phyloP scores from a whole-genome alignment of 352 stramenopile genomes.

The Salisapilia sapeloensis region DNA sequence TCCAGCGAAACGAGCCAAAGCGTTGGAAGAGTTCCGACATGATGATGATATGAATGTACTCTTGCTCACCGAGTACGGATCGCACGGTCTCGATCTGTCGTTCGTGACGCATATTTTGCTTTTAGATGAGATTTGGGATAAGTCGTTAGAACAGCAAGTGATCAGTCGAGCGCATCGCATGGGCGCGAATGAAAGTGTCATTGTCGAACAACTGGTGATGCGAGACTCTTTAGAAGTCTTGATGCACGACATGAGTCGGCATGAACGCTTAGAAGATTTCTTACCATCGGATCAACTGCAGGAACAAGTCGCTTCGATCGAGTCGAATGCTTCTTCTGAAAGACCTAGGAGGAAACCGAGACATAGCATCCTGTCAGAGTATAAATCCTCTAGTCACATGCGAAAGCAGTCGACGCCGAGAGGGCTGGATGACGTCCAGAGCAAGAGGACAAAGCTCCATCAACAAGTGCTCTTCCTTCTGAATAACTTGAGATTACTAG shows the following conservation, averaged over 20 bases:
- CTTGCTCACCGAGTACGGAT: conserved; percentile 88
- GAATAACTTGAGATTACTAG: conserved; percentile 23
- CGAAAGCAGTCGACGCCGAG: conserved; percentile 7
- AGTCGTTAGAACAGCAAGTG: conserved; percentile 90
- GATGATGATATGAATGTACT: conserved; percentile 79
- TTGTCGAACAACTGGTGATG: conserved; percentile 88
- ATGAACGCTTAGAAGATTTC: conserved; percentile 1
- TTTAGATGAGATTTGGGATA: conserved; percentile 94
- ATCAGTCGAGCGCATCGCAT: conserved; percentile 93
- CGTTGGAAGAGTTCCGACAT: conserved; percentile 32
- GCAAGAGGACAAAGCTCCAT: conserved; percentile 19
- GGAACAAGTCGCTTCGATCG: not conserved
- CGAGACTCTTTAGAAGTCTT: conserved; percentile 68
- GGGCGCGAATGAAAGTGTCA: conserved; percentile 81
- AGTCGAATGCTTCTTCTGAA: not conserved
- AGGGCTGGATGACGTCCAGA: conserved; percentile 7
- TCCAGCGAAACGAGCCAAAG: conserved; percentile 22
- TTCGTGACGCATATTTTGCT: conserved; percentile 98
- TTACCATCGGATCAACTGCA: conserved; percentile 3
- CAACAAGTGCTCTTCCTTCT: conserved; percentile 28
- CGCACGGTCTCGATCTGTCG: conserved; percentile 91
- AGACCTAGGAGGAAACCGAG: conserved; percentile 1
- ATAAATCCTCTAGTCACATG: conserved; percentile 2
- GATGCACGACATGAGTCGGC: conserved; percentile 32
- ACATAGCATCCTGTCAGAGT: conserved; percentile 5